These are phyloP conservation scores for Fusarium palustre DNA, from an alignment of 2,329 filamentous ascomycete genomes.

Conservation along the genomic window DNA sequence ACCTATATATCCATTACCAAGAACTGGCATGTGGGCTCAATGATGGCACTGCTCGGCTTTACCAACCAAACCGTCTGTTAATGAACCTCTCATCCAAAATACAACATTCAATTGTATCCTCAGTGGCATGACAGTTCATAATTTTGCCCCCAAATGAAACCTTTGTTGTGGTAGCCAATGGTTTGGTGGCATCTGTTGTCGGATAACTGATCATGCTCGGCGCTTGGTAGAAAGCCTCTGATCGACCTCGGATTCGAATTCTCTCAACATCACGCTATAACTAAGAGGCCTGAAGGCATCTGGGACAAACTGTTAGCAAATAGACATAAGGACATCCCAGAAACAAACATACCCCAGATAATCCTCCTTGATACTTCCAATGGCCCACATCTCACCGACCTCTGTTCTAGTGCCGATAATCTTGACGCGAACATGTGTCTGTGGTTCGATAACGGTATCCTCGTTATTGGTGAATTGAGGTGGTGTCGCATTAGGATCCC, in stretches of 20 bases:
- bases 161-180: slow-evolving; percentile 5
- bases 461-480: slow-evolving; percentile 96
- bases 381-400: slow-evolving; percentile 94
- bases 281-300: slow-evolving; percentile 49
- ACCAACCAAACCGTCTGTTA: background rate
- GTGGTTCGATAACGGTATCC: slow-evolving; percentile 92
- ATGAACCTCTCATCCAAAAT: slow-evolving; percentile 10
- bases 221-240: slow-evolving; percentile 12
- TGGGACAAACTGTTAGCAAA: slow-evolving; percentile 34
- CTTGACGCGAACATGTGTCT: slow-evolving; percentile 92
- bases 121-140: slow-evolving; percentile 1
- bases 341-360: slow-evolving; percentile 69
- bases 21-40: background rate
- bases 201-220: background rate
- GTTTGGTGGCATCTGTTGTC: slow-evolving; percentile 2
- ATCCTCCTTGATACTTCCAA: slow-evolving; percentile 94
- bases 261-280: slow-evolving; percentile 22
- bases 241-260: slow-evolving; percentile 29
- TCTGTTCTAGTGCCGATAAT: slow-evolving; percentile 94
- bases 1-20: slow-evolving; percentile 15
- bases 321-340: background rate
- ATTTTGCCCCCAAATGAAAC: slow-evolving; percentile 4
- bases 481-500: slow-evolving; percentile 95
- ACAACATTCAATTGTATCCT: background rate
- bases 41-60: slow-evolving; percentile 9